phyloP scores from a whole-genome alignment of 1,139 yeast genomes.

The Suhomyces choctaworum region DNA sequence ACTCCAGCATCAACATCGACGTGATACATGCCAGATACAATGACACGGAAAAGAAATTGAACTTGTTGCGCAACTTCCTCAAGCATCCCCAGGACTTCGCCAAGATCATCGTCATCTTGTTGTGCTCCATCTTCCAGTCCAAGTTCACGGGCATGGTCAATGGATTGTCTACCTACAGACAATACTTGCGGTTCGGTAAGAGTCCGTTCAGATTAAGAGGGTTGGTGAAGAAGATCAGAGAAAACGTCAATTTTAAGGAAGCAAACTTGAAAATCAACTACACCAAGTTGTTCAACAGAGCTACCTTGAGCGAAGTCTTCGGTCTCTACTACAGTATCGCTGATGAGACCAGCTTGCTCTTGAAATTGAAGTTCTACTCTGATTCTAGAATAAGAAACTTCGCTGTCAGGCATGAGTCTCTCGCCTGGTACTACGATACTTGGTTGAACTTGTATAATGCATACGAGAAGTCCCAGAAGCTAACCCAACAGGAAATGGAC shows the following conservation, averaged over 20 bases:
- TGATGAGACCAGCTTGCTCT: conserved; percentile 25
- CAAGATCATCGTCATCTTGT: conserved; percentile 34
- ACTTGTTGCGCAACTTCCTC: conserved; percentile 38
- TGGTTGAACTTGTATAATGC: conserved; percentile 28
- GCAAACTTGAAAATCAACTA: conserved; percentile 12
- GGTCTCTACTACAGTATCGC: conserved; percentile 25
- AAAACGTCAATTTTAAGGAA: conserved; percentile 13
- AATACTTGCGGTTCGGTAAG: conserved; percentile 68
- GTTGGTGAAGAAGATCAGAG: conserved; percentile 24
- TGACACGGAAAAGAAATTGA: conserved; percentile 34
- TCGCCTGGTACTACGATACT: conserved; percentile 31
- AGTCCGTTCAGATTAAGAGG: conserved; percentile 58
- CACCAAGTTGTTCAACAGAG: conserved; percentile 13
- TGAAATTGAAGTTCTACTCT: conserved; percentile 22
- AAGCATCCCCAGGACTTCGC: conserved; percentile 46
- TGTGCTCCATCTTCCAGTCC: conserved; percentile 35
- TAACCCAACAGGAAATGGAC: conserved; percentile 26
- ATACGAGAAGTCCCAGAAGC: conserved; percentile 19
- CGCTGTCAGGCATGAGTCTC: conserved; percentile 25
- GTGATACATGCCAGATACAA: conserved; percentile 34
- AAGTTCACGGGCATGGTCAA: conserved; percentile 47
- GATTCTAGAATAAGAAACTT: conserved; percentile 15
- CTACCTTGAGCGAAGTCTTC: conserved; percentile 22
- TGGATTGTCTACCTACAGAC: conserved; percentile 63
- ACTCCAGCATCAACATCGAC: conserved; percentile 33